Evolutionary conservation across 805 yeast genomes (phyloP), one percentile per base, ranked within the genome.

Genomic region (Clavispora phyllophila): DNA sequence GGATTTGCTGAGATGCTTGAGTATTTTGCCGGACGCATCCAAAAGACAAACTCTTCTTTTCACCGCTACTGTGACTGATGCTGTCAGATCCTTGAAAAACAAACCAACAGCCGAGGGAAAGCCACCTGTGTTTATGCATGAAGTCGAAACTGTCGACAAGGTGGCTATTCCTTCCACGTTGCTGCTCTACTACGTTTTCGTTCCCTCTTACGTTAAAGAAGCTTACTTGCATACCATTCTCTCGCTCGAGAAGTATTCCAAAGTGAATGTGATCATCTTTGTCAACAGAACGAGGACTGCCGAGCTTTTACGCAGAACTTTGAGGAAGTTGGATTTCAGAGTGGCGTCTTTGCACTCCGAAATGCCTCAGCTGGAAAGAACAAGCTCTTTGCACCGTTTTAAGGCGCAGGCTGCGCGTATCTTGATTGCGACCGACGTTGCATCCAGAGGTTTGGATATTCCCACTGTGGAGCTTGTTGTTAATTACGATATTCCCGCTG

Each of bases 371-470:
- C 65, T 75, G 23, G 98, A 93, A 60, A 78, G 99, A 63, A 81
- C 91, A 19, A 88, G 87, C 60, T 87, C 97, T 0, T 69, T 93
- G 42, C 98, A 90, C 50, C 73, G 98, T 55, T 93, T 93, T 66
- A 78, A 91, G 56, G 97, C 98, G 0, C 85, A 87, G 42, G 97
- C 96, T 3, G 98, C 98, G 0, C 76, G 95, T 37, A 87, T 93
- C 1, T 67, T 93, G 42, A 82, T 93, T 14, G 96, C 98, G 7
- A 93, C 99, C 0, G 99, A 93, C 62, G 97, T 93, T 18, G 99
- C 96, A 2, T 83, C 96, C 23, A 81, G 99, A 78, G 99, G 99
- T 62, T 75, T 93, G 50, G 99, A 93, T 74, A 93, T 93, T 43
- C 99, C 98, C 9, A 74, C 80, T 8, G 99, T 93, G 3, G 91